Base-by-base conservation (phyloP, 140 eudicot genomes). In the Flaveria floridana region DNA sequence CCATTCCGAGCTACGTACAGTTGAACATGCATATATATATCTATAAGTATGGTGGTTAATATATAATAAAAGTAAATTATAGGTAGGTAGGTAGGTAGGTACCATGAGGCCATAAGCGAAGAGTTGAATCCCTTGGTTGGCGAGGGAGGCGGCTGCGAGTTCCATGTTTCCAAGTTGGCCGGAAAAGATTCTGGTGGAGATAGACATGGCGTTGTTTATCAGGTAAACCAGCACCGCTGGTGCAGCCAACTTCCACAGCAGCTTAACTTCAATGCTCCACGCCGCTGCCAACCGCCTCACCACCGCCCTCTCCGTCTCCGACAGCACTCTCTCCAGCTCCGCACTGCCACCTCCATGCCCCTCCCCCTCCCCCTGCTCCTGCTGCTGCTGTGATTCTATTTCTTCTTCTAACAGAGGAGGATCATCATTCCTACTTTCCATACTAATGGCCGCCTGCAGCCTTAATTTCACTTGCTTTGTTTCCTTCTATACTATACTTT, bases 101-200 rank as follows among this genome's bases (percentile, higher is more conserved):
- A 84, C 94, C 90, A 87, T 44, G 80, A 87, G 89, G 30, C 94
- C 90, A 67, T 87, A 88, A 11, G 89, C 89, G 58, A 84, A 82
- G 52, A 88, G 76, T 52, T 88, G 94, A 79, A 88, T 83, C 80
- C 92, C 89, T 59, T 74, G 78, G 80, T 84, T 87, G 67, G 89
- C 92, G 46, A 87, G 89, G 57, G 89, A 87, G 41, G 89, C 89
- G 4, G 88, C 86, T 0, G 93, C 93, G 5, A 87, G 82, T 71
- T 85, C 79, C 47, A 69, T 78, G 80, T 85, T 88, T 34, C 94
- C 94, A 10, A 88, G 90, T 0, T 88, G 90, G 59, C 94, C 94
- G n/a, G 88, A 78, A 46, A 78, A 88, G 76, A 83, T 85, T n/a
- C 88, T 78, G 11, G 94, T 88, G 42, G 90, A 85, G 34, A 79